phyloP scores from a whole-genome alignment of 768 basidiomycete species.

The Termitomyces sp. region DNA sequence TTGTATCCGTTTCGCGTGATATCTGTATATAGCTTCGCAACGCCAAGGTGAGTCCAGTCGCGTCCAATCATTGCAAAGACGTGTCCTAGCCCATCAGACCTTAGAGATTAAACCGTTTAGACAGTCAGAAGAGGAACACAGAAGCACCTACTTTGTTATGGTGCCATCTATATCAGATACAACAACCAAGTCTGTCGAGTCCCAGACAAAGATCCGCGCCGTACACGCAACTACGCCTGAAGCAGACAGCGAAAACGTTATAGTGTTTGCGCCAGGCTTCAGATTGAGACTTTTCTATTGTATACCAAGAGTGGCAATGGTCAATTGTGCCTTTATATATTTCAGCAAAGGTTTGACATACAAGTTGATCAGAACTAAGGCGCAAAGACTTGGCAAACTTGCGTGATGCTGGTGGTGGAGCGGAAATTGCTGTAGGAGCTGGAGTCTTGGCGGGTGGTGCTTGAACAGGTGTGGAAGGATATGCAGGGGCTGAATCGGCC shows the following conservation, averaged over 20 bases:
- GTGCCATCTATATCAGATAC: conserved; percentile 99
- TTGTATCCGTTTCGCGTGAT: conserved; percentile 95
- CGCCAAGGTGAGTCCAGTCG: conserved; percentile 97
- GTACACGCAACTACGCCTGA: conserved; percentile 82
- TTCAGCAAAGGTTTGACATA: conserved; percentile 31
- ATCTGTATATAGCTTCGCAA: conserved; percentile 96
- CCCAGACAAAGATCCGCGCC: conserved; percentile 95
- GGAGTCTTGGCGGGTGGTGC: conserved; percentile 26
- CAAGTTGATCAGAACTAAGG: conserved; percentile 91
- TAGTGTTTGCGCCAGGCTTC: conserved; percentile 83
- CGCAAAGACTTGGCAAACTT: conserved; percentile 91
- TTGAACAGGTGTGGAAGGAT: conserved; percentile 45
- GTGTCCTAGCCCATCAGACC: conserved; percentile 94
- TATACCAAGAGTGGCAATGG: background rate
- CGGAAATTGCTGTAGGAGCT: conserved; percentile 7
- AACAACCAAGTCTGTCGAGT: conserved; percentile 84
- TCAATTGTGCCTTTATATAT: background rate
- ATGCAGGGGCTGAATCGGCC: conserved; percentile 38
- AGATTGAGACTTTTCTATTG: conserved; percentile 79
- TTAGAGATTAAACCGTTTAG: conserved; percentile 24
- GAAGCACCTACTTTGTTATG: conserved; percentile 78
- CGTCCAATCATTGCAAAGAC: conserved; percentile 97
- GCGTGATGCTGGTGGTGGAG: conserved; percentile 24
- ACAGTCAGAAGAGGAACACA: background rate
- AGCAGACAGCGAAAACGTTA: conserved; percentile 90